A percentile compares a stretch with the other conserved stretches of the same genome.
Evolutionary conservation across 1,284 basidiomycete species (phyloP).

Genomic region (Gymnopus androsaceus): DNA sequence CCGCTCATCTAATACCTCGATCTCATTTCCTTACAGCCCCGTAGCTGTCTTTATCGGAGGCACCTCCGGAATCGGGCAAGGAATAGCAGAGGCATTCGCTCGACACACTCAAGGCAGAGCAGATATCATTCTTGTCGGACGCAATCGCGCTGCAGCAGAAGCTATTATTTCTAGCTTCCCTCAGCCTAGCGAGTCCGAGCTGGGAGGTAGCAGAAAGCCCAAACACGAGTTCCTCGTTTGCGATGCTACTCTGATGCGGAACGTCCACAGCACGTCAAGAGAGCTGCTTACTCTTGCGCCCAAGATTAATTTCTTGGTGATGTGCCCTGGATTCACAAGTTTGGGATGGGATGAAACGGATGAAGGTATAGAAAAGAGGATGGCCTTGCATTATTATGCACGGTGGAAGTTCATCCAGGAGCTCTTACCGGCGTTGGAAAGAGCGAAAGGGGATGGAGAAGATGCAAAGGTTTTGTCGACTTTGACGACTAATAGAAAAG

Average conservation of each 20-base stretch:
- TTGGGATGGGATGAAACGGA: conserved; percentile 25
- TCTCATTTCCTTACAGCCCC: conserved; percentile 34
- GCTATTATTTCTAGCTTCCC: conserved; percentile 40
- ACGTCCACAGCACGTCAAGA: conserved; percentile 35
- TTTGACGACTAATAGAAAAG: conserved; percentile 8
- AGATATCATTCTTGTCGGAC: conserved; percentile 47
- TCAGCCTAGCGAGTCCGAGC: conserved; percentile 22
- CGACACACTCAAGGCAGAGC: conserved; percentile 39
- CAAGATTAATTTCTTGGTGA: conserved; percentile 27
- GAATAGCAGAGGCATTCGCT: conserved; percentile 35
- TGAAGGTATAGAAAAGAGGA: conserved; percentile 30
- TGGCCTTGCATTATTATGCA: conserved; percentile 25
- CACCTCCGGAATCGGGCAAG: conserved; percentile 50
- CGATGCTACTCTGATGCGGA: conserved; percentile 46
- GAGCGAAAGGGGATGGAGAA: conserved; percentile 28
- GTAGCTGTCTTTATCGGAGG: conserved; percentile 48
- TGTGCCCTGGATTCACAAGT: conserved; percentile 23
- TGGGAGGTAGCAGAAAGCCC: not conserved
- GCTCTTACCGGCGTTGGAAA: conserved; percentile 28
- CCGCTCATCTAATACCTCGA: conserved; percentile 35
- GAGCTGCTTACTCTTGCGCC: conserved; percentile 22
- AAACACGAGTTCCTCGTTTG: conserved; percentile 45
- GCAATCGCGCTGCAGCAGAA: conserved; percentile 43
- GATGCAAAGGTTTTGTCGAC: conserved; percentile 17
- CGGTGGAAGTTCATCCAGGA: conserved; percentile 29